phyloP scores from a whole-genome alignment of 306 rosid species.

The Mimosa bimucronata region DNA sequence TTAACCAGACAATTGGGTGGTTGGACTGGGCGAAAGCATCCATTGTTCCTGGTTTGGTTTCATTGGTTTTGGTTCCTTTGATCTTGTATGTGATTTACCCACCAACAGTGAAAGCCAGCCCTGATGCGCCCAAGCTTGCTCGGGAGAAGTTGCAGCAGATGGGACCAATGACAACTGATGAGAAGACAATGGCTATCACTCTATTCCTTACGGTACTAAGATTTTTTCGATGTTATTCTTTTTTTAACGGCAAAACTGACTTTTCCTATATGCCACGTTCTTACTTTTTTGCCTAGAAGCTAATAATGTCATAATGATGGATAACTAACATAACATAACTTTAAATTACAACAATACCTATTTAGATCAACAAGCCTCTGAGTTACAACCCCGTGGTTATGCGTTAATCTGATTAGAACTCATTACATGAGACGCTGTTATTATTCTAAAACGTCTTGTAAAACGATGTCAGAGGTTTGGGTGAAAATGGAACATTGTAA shows the following conservation, averaged over 20 bases:
- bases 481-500: background rate
- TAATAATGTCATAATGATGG: background rate
- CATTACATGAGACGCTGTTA: background rate
- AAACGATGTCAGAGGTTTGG: slow-evolving; percentile 8
- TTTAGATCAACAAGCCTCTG: slow-evolving; percentile 2
- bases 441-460: background rate
- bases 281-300: background rate
- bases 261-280: background rate
- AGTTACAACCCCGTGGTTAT: slow-evolving; percentile 4
- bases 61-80: slow-evolving; percentile 85
- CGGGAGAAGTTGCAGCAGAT: slow-evolving; percentile 80
- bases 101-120: slow-evolving; percentile 82
- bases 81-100: slow-evolving; percentile 83
- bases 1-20: slow-evolving; percentile 92
- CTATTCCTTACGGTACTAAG: slow-evolving; percentile 79
- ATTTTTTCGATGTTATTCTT: background rate
- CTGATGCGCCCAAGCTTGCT: slow-evolving; percentile 95
- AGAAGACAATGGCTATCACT: slow-evolving; percentile 88
- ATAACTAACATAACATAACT: background rate
- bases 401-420: background rate
- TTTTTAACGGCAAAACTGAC: background rate
- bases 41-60: slow-evolving; percentile 85
- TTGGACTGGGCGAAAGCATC: slow-evolving; percentile 95
- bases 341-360: background rate
- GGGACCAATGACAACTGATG: slow-evolving; percentile 85